A percentile compares a stretch with the other conserved stretches of the same genome.
phyloP scores from a whole-genome alignment of 108 stramenopile genomes.

The Chaetoceros muelleri region DNA sequence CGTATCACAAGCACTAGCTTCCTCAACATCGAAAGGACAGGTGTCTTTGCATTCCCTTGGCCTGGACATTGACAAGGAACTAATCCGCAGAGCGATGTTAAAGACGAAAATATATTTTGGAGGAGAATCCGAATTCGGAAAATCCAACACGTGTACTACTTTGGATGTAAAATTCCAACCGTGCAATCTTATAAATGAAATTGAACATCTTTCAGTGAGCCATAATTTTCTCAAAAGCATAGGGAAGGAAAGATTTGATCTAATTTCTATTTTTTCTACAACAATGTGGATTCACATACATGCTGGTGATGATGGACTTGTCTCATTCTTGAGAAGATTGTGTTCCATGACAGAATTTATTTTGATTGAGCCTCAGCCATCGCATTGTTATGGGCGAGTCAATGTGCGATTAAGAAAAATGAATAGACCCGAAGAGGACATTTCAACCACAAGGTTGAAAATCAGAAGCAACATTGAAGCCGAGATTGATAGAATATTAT shows the following conservation, averaged over 20 bases:
- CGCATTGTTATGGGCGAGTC: constrained; percentile 33
- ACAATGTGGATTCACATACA: constrained; percentile 56
- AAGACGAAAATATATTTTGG: too few relatives aligned
- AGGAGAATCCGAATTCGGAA: too few relatives aligned
- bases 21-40: neutral
- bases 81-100: constrained; percentile 31
- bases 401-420: constrained; percentile 34
- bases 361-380: constrained; percentile 42
- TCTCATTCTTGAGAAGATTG: constrained; percentile 19
- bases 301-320: constrained; percentile 30
- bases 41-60: constrained; percentile 32
- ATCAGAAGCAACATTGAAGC: constrained; percentile 28
- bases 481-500: constrained; percentile 30
- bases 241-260: constrained; percentile 14
- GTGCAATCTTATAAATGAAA: too few relatives aligned
- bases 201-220: too few relatives aligned
- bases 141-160: too few relatives aligned
- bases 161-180: too few relatives aligned
- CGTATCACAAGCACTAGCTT: constrained; percentile 12
- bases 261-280: constrained; percentile 43
- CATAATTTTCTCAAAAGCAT: neutral
- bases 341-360: constrained; percentile 32
- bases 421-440: constrained; percentile 34
- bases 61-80: constrained; percentile 30
- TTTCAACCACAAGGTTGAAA: constrained; percentile 19